Base-by-base conservation (phyloP, 2,329 filamentous ascomycete genomes). In the Cercospora beticola region DNA sequence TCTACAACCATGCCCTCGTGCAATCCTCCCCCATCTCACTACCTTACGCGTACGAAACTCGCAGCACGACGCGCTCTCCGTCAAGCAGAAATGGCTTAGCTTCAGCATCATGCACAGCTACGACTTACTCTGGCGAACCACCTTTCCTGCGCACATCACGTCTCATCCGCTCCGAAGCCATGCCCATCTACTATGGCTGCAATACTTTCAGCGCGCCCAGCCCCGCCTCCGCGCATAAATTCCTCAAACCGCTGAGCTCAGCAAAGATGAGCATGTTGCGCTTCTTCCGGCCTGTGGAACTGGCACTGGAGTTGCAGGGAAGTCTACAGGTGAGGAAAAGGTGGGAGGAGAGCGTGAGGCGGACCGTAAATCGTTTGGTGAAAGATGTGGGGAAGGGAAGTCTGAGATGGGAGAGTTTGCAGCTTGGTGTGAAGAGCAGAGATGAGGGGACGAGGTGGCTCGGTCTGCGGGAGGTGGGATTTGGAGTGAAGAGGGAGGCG, bases 111-210 rank as follows among this genome's bases (percentile, higher is more conserved):
- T 21, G 9, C 4, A 30, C 28, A 57, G 16, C n/a, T 6, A 26
- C 30, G 43, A 30, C 68, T 5, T 62, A 59, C 23, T 14, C 54
- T 2, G 33, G 31, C 65, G 70, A 71, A 56, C 71, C 71, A 2
- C 61, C 71, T 5, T 56, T 73, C 14, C 71, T 73, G 8, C 36
- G 54, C 3, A 60, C 67, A 0, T 68, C 40, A 16, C 64, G 59
- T 57, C 61, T 60, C 40, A 70, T 73, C 33, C 70, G 70, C 62
- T 58, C 60, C 33, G 72, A 73, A 69, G 72, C 70, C 23, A 64
- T 66, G 2, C 67, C 72, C 6, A 68, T 73, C 54, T 73, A 67
- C 72, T 73, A 71, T 57, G 70, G 68, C 60, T 62, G 65, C 67
- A 73, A 73, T 62, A 70, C 43, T 10, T 73, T 73, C 70, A 62